Conservation (phyloP, 2,329 filamentous ascomycete genomes). For the Tolypocladium amazonense region DNA sequence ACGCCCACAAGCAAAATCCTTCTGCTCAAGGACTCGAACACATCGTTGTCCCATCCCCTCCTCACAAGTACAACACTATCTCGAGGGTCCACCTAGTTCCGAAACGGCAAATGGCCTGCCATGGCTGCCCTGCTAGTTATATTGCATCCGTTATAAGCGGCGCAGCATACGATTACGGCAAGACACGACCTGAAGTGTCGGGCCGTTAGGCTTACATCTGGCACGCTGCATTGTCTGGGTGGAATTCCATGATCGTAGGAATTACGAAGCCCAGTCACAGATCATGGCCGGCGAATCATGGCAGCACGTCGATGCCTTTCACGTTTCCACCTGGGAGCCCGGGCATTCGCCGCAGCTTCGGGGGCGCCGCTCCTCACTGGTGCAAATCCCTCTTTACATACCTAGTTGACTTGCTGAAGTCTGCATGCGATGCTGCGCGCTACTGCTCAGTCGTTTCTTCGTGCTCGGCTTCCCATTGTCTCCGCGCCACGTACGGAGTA, state of each 20-base stretch:
- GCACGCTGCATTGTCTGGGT: neutral
- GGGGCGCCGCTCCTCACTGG: neutral
- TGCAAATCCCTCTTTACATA: neutral
- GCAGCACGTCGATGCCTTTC: neutral
- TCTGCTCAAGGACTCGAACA: neutral
- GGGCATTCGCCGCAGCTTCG: neutral
- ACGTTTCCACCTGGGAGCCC: neutral
- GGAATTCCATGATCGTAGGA: neutral
- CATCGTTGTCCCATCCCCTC: neutral
- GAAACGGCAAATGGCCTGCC: neutral
- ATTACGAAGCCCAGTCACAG: neutral
- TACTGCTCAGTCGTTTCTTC: neutral
- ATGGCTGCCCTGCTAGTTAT: too few relatives aligned
- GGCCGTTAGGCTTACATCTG: neutral
- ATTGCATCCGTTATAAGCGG: neutral
- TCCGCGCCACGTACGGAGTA: neutral
- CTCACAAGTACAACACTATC: neutral
- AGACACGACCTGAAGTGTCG: neutral
- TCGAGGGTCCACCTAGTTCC: neutral
- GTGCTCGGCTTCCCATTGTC: neutral
- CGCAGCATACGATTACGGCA: neutral
- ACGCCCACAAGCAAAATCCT: neutral
- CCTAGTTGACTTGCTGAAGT: neutral
- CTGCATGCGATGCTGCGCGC: neutral
- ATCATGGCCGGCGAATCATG: neutral